Percentiles rank a stretch among this genome's conserved stretches.
Conservation (phyloP, 2,329 filamentous ascomycete genomes). For the Colletotrichum echinochloae region DNA sequence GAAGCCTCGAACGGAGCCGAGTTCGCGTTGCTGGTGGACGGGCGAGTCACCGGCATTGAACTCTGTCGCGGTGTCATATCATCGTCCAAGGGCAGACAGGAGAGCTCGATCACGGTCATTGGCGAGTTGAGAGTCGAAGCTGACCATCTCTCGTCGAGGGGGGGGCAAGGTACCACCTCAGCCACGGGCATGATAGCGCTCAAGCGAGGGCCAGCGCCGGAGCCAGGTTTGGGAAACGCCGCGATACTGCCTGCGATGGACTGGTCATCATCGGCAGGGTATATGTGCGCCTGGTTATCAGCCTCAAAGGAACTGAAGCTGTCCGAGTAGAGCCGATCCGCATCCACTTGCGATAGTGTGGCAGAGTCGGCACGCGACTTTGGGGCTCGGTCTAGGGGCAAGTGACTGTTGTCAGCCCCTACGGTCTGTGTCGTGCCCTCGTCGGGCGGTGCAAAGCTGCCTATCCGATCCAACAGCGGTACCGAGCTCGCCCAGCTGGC, state of each 20-base stretch:
- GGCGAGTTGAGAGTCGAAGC: slow-evolving; percentile 36
- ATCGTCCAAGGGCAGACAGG: slow-evolving; percentile 8
- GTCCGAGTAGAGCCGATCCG: slow-evolving; percentile 32
- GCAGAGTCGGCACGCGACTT: slow-evolving; percentile 37
- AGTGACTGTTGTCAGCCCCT: not conserved
- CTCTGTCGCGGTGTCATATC: not conserved
- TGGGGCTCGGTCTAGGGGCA: not conserved
- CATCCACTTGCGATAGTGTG: slow-evolving; percentile 36
- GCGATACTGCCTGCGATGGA: slow-evolving; percentile 31
- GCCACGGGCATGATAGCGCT: slow-evolving; percentile 56
- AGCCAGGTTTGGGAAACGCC: slow-evolving; percentile 24
- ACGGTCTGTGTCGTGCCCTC: slow-evolving; percentile 1
- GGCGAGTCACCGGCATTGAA: slow-evolving; percentile 18
- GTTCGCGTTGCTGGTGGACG: slow-evolving; percentile 17
- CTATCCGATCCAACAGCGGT: slow-evolving; percentile 39
- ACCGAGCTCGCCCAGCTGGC: slow-evolving; percentile 42
- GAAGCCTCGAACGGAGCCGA: not conserved
- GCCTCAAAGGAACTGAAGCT: slow-evolving; percentile 18
- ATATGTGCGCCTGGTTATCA: not conserved
- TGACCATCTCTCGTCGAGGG: slow-evolving; percentile 37
- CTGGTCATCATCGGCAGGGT: slow-evolving; percentile 8
- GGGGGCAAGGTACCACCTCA: slow-evolving; percentile 47
- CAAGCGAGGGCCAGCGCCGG: slow-evolving; percentile 44
- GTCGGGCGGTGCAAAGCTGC: slow-evolving; percentile 40
- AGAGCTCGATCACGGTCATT: slow-evolving; percentile 21